Evolutionary conservation across 805 yeast genomes (phyloP).

Genomic region (Lipomyces orientalis): DNA sequence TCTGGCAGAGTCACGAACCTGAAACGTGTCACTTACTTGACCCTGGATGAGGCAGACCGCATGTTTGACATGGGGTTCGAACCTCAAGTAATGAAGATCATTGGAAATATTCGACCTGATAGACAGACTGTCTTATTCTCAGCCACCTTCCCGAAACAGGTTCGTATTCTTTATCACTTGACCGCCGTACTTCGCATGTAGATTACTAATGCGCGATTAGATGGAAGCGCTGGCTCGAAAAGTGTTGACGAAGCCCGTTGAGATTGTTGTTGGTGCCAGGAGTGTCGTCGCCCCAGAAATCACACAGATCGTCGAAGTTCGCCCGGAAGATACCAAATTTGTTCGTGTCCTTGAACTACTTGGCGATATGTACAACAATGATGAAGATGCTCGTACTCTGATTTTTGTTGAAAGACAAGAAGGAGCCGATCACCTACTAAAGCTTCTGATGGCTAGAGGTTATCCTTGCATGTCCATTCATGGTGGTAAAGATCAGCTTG

Average conservation of each 20-base stretch:
- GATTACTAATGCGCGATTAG: slow-evolving; percentile 47
- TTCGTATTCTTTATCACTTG: not conserved
- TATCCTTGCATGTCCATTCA: slow-evolving; percentile 74
- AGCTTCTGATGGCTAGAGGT: slow-evolving; percentile 58
- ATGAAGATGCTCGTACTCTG: slow-evolving; percentile 55
- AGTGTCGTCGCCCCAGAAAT: slow-evolving; percentile 84
- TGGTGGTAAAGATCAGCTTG: slow-evolving; percentile 90
- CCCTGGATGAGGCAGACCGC: slow-evolving; percentile 94
- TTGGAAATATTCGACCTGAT: slow-evolving; percentile 79
- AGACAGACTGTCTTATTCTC: slow-evolving; percentile 89
- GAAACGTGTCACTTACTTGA: slow-evolving; percentile 75
- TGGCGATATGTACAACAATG: slow-evolving; percentile 50
- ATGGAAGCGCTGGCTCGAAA: slow-evolving; percentile 77
- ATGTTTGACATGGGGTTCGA: slow-evolving; percentile 98
- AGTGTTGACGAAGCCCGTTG: slow-evolving; percentile 67
- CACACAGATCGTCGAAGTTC: slow-evolving; percentile 69
- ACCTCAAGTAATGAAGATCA: slow-evolving; percentile 86
- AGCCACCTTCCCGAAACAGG: slow-evolving; percentile 78
- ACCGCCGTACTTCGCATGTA: not conserved
- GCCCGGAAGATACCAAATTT: slow-evolving; percentile 63
- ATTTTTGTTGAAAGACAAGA: slow-evolving; percentile 89
- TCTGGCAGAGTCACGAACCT: slow-evolving; percentile 75
- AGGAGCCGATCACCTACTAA: slow-evolving; percentile 74
- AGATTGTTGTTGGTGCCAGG: slow-evolving; percentile 78
- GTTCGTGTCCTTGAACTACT: slow-evolving; percentile 59